Evolutionary conservation across 208 protist genomes (phyloP), one percentile per base, ranked within the genome.

Genomic region (Leishmania lainsoni): DNA sequence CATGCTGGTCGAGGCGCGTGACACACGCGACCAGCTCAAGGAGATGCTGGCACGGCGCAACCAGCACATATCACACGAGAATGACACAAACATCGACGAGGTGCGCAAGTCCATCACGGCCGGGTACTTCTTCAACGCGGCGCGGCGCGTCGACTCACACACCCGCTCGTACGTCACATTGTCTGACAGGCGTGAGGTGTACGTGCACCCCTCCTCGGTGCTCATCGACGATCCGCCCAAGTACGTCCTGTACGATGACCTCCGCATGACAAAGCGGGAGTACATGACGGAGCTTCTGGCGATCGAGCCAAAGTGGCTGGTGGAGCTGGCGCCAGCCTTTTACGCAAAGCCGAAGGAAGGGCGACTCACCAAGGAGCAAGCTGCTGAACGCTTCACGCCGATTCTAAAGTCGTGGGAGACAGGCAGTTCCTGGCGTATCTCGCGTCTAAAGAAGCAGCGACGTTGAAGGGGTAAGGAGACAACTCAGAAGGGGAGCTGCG

Each of bases 121-220:
- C 12, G 99, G 99, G 20, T 99, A 99, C 92, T 99, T 99, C 90
- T 95, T 96, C 69, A 93, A 99, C 87, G 99, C 98, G 1, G 98
- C 99, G 0, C 96, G 93, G 80, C 97, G 97, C 81, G 88, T 96
- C 32, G 92, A 94, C 79, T 90, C 89, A 49, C 86, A 94, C 83
- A 90, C 92, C 5, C 87, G 91, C 48, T 90, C 91, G 52, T 98
- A 96, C 86, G 93, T 93, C 42, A 96, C 93, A 39, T 70, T 98
- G 26, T 85, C 93, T n/a, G 95, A 98, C 74, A 91, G 92, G n/a
- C 88, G 92, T 22, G 95, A 98, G 85, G 95, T 97, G 39, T 96
- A 92, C 86, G 87, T 98, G 22, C 95, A 98, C 86, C 95, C 95
- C 26, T 95, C 91, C 22, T 97, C 93, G 9, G 92, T 91, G 68